These are phyloP conservation scores for Plectosphaerella sp. DNA, from an alignment of 2,329 filamentous ascomycete genomes.

Conservation along the genomic window DNA sequence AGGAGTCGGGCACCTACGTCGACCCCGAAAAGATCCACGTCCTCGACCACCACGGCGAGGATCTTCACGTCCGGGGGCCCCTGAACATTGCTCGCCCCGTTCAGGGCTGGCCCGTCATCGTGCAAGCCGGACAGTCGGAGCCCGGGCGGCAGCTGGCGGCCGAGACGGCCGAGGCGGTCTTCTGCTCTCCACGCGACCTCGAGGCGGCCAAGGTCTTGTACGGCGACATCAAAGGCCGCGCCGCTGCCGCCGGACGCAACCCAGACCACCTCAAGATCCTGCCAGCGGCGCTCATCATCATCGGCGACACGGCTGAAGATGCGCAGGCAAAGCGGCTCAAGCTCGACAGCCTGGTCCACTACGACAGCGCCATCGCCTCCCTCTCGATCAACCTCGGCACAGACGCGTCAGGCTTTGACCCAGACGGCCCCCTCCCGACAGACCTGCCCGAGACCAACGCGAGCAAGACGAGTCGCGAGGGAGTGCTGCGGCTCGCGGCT, in stretches of 20 bases:
- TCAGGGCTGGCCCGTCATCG: conserved; percentile 52
- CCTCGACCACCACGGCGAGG: conserved; percentile 44
- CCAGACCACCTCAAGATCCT: conserved; percentile 44
- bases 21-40: conserved; percentile 48
- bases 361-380: conserved; percentile 49
- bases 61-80: conserved; percentile 40
- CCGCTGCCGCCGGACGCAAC: conserved; percentile 37
- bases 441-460: conserved; percentile 50
- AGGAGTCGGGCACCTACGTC: conserved; percentile 41
- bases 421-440: conserved; percentile 40
- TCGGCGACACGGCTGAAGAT: conserved; percentile 44
- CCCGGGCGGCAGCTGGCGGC: conserved; percentile 45
- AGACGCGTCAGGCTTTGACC: conserved; percentile 42
- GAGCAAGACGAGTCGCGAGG: conserved; percentile 42
- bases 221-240: conserved; percentile 44
- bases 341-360: conserved; percentile 48
- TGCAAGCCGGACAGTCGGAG: conserved; percentile 49
- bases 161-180: conserved; percentile 49
- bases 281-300: conserved; percentile 44
- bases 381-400: conserved; percentile 42
- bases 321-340: conserved; percentile 42
- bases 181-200: conserved; percentile 43
- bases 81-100: conserved; percentile 48
- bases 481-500: conserved; percentile 37
- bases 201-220: conserved; percentile 42